A percentile compares a stretch with the other conserved stretches of the same genome.
Evolutionary conservation across 2,329 filamentous ascomycete genomes (phyloP).

Genomic region (Endothia cerciana): DNA sequence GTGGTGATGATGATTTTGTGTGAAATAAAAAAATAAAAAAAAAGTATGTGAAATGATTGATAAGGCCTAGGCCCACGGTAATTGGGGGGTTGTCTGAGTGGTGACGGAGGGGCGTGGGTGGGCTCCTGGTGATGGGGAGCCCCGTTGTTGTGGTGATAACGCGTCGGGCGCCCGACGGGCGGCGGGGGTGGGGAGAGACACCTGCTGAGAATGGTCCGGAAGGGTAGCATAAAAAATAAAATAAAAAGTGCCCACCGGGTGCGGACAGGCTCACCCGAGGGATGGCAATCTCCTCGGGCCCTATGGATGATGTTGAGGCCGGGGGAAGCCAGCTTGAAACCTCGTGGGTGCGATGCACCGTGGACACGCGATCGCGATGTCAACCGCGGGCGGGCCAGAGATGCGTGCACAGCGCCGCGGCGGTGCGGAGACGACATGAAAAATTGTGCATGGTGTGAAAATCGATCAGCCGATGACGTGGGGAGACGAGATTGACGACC

Average conservation of each 20-base stretch:
- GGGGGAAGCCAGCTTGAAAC: conserved; percentile 6
- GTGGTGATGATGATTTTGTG: neutral
- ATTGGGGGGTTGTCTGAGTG: neutral
- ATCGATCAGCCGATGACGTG: conserved; percentile 19
- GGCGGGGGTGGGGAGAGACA: neutral
- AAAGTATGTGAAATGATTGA: neutral
- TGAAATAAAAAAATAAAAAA: neutral
- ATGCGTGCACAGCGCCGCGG: conserved; percentile 22
- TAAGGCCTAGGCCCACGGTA: neutral
- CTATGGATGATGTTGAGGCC: neutral
- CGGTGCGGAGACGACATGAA: conserved; percentile 15
- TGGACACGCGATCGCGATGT: conserved; percentile 21
- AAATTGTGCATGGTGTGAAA: conserved; percentile 22
- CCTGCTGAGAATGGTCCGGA: neutral
- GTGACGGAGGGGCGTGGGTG: neutral
- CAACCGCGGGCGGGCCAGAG: conserved; percentile 13
- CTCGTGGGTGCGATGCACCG: conserved; percentile 16
- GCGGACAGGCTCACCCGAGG: conserved; percentile 17
- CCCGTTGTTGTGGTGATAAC: neutral
- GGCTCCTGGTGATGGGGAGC: neutral
- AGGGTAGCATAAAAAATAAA: neutral
- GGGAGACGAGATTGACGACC: conserved; percentile 14
- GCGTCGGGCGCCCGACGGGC: neutral
- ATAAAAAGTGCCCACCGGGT: neutral
- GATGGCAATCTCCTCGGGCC: neutral